Evolutionary conservation across 2,329 filamentous ascomycete genomes (phyloP).

Genomic region (Sclerotinia sclerotiorum): DNA sequence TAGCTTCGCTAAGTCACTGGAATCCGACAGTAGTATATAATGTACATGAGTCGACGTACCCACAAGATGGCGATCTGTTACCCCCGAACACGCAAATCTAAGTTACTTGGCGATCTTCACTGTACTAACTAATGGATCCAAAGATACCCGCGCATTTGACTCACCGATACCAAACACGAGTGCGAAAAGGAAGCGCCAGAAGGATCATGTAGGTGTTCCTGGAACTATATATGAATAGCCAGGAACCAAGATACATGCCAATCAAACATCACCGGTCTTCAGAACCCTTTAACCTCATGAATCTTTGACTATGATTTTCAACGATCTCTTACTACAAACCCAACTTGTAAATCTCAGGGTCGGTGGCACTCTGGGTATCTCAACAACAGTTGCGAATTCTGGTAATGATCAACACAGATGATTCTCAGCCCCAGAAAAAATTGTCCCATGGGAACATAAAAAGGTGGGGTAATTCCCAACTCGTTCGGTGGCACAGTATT

Average conservation of each 20-base stretch:
- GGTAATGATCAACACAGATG: not conserved
- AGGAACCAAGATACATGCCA: not conserved
- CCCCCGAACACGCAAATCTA: not conserved
- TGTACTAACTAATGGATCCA: not conserved
- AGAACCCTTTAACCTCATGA: not conserved
- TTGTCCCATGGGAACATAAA: not conserved
- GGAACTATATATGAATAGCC: not conserved
- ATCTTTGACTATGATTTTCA: not conserved
- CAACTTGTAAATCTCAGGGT: not conserved
- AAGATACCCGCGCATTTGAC: not conserved
- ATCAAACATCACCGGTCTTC: not conserved
- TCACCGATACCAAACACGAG: not conserved
- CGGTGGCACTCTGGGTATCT: constrained; percentile 6
- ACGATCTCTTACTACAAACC: not conserved
- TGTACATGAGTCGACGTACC: not conserved
- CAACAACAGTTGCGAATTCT: not conserved
- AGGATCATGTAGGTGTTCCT: not conserved
- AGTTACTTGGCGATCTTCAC: not conserved
- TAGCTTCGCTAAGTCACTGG: not conserved
- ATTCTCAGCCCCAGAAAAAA: constrained; percentile 12
- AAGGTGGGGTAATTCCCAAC: constrained; percentile 11
- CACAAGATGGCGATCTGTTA: constrained; percentile 2
- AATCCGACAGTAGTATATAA: not conserved
- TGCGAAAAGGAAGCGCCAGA: not conserved
- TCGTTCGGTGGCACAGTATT: not conserved